phyloP scores from a whole-genome alignment of 257 asterid genomes.

The Penstemon eatonii region DNA sequence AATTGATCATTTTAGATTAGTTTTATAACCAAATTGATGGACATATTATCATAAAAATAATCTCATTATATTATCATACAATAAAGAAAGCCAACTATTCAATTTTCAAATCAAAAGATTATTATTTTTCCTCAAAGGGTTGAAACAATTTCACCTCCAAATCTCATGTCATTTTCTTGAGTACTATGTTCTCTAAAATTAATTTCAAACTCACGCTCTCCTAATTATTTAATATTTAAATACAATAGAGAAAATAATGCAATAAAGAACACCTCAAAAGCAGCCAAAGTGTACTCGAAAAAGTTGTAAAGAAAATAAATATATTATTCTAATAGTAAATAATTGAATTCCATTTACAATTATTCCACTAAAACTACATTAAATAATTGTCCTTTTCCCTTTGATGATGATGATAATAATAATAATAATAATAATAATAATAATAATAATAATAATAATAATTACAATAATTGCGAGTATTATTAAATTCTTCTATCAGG shows the following conservation, averaged over 20 bases:
- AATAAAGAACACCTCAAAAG: conserved; percentile 3
- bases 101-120: too few species aligned
- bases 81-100: background rate
- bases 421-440: background rate
- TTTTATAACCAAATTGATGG: too few species aligned
- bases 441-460: conserved; percentile 4
- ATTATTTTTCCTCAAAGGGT: conserved; percentile 1
- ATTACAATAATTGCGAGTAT: conserved; percentile 14
- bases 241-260: background rate
- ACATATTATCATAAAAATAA: too few species aligned
- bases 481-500: conserved; percentile 14
- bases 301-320: conserved; percentile 5
- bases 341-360: background rate
- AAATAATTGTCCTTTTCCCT: conserved; percentile 4
- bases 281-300: background rate
- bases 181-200: conserved; percentile 13
- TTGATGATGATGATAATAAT: too few species aligned
- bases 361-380: conserved; percentile 8
- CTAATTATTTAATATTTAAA: background rate
- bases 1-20: too few species aligned
- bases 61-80: background rate
- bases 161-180: conserved; percentile 15
- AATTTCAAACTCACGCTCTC: background rate
- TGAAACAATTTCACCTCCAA: background rate
- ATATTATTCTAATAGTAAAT: background rate